Conservation (phyloP, 164 flowering plant species). For the Stephania japonica region DNA sequence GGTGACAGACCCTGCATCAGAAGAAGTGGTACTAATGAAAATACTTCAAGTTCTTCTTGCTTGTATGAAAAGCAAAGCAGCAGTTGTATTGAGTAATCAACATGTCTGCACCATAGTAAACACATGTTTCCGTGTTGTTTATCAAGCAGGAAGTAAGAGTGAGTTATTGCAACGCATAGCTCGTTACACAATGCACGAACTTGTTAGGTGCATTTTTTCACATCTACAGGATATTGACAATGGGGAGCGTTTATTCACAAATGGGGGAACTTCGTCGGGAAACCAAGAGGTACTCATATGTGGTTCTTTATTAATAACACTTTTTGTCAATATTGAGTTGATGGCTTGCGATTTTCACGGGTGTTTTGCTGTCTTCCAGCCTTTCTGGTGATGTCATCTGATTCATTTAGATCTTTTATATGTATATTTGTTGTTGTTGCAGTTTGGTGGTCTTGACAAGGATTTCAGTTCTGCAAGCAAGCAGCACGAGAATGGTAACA, state of each 20-base stretch:
- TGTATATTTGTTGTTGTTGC: conserved; percentile 11
- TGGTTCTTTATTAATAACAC: neutral
- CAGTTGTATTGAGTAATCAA: conserved; percentile 38
- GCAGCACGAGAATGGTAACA: conserved; percentile 22
- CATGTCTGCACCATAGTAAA: conserved; percentile 51
- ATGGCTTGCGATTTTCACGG: neutral
- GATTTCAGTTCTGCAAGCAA: conserved; percentile 17
- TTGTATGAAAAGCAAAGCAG: conserved; percentile 45
- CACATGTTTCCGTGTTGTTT: conserved; percentile 45
- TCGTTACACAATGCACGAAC: conserved; percentile 51
- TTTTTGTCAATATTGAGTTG: conserved; percentile 3
- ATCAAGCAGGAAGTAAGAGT: conserved; percentile 48
- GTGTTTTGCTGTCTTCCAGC: neutral
- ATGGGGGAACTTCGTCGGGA: conserved; percentile 12
- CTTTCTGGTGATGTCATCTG: neutral
- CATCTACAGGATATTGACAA: conserved; percentile 26
- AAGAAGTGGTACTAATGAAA: conserved; percentile 46
- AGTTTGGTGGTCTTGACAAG: conserved; percentile 23
- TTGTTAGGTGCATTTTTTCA: conserved; percentile 40
- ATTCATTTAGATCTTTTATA: neutral
- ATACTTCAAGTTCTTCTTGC: conserved; percentile 50
- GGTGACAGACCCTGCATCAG: conserved; percentile 52
- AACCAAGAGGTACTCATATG: conserved; percentile 19
- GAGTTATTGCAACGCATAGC: conserved; percentile 49
- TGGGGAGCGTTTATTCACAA: conserved; percentile 12